These are phyloP conservation scores for Solioccasus polychromus DNA, from an alignment of 768 basidiomycete genomes.

Conservation along the genomic window DNA sequence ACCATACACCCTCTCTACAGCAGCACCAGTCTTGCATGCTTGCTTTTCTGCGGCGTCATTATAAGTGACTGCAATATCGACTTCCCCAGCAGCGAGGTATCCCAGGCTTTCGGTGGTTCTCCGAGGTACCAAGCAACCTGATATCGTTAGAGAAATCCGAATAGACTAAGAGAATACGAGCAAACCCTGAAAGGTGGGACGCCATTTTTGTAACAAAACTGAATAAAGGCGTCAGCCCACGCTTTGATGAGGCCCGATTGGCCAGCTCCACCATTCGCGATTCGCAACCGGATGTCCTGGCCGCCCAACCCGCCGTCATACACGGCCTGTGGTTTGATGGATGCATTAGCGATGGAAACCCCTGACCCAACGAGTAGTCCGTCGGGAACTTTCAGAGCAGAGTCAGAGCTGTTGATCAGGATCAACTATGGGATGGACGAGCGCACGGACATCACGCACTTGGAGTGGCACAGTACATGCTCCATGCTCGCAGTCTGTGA, in stretches of 20 bases:
- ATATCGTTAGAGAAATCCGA: not conserved
- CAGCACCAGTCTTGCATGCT: constrained; percentile 28
- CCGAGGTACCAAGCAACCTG: constrained; percentile 58
- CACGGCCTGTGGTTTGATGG: constrained; percentile 21
- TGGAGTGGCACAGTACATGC: not conserved
- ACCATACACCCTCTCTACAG: constrained; percentile 38
- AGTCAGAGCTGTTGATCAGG: not conserved
- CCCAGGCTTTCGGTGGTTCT: constrained; percentile 52
- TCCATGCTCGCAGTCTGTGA: not conserved
- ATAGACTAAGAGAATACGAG: constrained; percentile 27
- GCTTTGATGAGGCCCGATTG: constrained; percentile 48
- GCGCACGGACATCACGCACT: not conserved
- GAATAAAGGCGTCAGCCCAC: constrained; percentile 48
- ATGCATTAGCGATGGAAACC: not conserved
- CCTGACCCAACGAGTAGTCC: constrained; percentile 7
- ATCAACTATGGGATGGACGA: not conserved
- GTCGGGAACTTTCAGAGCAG: not conserved
- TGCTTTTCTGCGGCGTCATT: constrained; percentile 49
- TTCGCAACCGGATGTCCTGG: constrained; percentile 39
- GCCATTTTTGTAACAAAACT: constrained; percentile 12
- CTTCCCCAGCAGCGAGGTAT: constrained; percentile 38
- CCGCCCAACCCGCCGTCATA: constrained; percentile 41
- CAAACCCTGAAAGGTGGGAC: constrained; percentile 29
- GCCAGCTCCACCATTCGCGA: constrained; percentile 51
- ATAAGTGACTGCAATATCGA: constrained; percentile 53